These are phyloP conservation scores for Penstemon eatonii DNA, from an alignment of 257 asterid species.

Conservation along the genomic window DNA sequence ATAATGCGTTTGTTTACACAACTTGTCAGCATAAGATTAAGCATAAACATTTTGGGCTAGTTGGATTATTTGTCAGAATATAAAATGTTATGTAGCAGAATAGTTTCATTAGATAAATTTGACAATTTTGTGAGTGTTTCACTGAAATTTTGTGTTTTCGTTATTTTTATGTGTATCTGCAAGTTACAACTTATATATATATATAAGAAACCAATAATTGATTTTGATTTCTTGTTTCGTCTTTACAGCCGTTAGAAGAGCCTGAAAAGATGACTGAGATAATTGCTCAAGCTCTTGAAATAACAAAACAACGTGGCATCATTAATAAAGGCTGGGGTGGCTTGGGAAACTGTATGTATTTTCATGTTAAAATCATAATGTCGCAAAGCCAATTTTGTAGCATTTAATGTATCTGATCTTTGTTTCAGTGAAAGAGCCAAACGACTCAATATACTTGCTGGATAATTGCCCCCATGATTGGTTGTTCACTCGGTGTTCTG, in stretches of 20 bases:
- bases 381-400: not conserved
- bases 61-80: no score
- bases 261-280: slow-evolving; percentile 82
- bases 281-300: slow-evolving; percentile 77
- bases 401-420: not conserved
- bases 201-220: not conserved
- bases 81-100: no score
- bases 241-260: slow-evolving; percentile 74
- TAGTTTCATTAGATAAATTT: no score
- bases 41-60: no score
- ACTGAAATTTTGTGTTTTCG: no score
- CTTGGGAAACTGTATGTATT: slow-evolving; percentile 67
- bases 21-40: no score
- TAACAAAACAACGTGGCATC: slow-evolving; percentile 85
- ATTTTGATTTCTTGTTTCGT: slow-evolving; percentile 20
- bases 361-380: not conserved
- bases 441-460: slow-evolving; percentile 65
- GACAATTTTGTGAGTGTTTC: no score
- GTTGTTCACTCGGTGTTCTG: slow-evolving; percentile 79
- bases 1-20: no score
- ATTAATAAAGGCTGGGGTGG: slow-evolving; percentile 98
- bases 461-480: slow-evolving; percentile 94
- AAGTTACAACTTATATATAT: no score
- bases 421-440: slow-evolving; percentile 66
- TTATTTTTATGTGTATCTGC: no score